Conservation (phyloP, 169 alveolate genomes). For the Cyclospora cayetanensis region DNA sequence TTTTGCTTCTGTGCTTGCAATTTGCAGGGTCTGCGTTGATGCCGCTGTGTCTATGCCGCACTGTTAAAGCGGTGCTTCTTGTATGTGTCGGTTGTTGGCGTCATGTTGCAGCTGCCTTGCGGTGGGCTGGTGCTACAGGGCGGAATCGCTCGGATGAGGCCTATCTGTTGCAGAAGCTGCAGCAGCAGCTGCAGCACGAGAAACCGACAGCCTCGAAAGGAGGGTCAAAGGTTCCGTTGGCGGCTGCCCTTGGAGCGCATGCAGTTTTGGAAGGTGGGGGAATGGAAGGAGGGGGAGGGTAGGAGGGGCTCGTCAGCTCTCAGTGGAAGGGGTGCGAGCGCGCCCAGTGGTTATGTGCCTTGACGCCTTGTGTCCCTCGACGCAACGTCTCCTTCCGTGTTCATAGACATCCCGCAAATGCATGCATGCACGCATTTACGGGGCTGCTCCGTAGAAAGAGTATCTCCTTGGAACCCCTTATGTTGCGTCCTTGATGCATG, state of each 20-base stretch:
- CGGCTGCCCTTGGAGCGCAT: conserved; percentile 45
- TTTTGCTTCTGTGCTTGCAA: background rate
- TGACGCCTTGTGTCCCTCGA: background rate
- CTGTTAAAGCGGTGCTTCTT: no score
- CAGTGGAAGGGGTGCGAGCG: no score
- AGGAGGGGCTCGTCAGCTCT: no score
- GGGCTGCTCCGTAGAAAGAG: background rate
- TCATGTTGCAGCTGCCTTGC: conserved; percentile 11
- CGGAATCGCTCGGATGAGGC: conserved; percentile 1
- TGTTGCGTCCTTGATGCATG: background rate
- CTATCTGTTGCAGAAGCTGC: conserved; percentile 6
- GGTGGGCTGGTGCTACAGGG: background rate
- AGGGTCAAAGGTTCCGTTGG: conserved; percentile 30
- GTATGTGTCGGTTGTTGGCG: conserved; percentile 3
- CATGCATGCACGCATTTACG: background rate
- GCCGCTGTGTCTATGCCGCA: no score
- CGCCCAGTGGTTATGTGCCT: no score
- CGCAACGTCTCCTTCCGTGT: background rate
- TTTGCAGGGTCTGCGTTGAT: no score
- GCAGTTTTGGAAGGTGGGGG: conserved; percentile 48
- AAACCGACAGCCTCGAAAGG: background rate
- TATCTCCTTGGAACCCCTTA: background rate
- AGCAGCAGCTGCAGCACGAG: conserved; percentile 14
- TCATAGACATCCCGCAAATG: background rate
- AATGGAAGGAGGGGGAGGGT: no score